Base-by-base conservation (phyloP, 345 rosid genomes). In the Populus davidiana region DNA sequence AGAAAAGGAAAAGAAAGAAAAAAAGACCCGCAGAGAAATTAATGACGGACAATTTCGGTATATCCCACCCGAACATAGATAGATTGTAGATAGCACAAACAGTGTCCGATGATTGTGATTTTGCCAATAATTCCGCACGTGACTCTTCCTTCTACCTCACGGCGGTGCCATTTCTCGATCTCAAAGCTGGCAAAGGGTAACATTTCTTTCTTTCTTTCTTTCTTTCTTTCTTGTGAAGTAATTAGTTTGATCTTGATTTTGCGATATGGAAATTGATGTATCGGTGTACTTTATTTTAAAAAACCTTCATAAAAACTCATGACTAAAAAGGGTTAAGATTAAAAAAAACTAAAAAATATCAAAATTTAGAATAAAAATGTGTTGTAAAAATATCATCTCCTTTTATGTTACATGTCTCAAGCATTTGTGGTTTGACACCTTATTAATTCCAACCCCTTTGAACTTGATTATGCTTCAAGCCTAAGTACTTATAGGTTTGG, bases 161-260 rank as follows among this genome's bases (percentile, higher is more conserved):
- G 41, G 76, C 80, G 8, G 67, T 75, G 14, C 84, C 93, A 31
- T 67, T 85, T 66, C 61, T 86, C 72, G 91, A 90, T 82, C 72
- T 89, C 83, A 88, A 84, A 79, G 88, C 87, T 14, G 91, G 93
- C 44, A 80, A 81, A 79, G 90, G 96, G 96, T 92, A 90, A 14
- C 2, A 2, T 29, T 18, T 54, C 33, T 20, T 33, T 39, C 7
- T 38, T 38, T 68, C 10, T 29, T 18, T 54, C 33, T 20, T 33
- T 39, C 7, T 38, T 38, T 68, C 10, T 20, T 21, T 68, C 12
- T 11, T 35, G 12, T 25, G 31, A 18, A 23, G 36, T 56, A 27
- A 59, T 44, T 59, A 16, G 36, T 69, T 56, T 14, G 36, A 25
- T 62, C 9, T 61, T 38, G 7, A 44, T 49, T 50, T n/a, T 56